Evolutionary conservation across 2,329 filamentous ascomycete species (phyloP).

Genomic region (Exserohilum turcica): DNA sequence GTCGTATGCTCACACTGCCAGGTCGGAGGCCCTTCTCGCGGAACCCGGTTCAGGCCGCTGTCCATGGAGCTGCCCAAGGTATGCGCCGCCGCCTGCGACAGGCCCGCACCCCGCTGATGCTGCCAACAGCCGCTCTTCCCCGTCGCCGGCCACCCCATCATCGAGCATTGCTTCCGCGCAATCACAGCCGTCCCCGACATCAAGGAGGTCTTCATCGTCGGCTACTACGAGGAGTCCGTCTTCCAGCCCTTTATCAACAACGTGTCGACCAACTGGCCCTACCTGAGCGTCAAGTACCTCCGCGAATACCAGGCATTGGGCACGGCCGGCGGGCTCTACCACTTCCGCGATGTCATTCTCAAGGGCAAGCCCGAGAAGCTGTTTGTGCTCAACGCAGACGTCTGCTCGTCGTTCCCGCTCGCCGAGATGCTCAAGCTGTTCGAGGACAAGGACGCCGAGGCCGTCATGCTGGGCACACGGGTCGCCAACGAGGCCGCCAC

Average conservation of each 20-base stretch:
- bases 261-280: constrained; percentile 79
- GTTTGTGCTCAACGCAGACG: constrained; percentile 97
- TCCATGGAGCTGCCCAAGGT: constrained; percentile 97
- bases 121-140: constrained; percentile 86
- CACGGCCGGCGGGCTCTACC: constrained; percentile 95
- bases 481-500: constrained; percentile 88
- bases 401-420: constrained; percentile 97
- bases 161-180: constrained; percentile 95
- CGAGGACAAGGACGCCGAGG: constrained; percentile 93
- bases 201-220: constrained; percentile 95
- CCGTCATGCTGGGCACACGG: constrained; percentile 90
- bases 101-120: constrained; percentile 23
- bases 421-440: constrained; percentile 94
- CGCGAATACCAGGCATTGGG: constrained; percentile 96
- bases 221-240: constrained; percentile 96
- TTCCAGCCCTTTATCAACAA: constrained; percentile 99
- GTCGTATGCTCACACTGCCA: constrained; percentile 52
- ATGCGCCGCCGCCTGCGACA: constrained; percentile 32
- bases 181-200: constrained; percentile 89
- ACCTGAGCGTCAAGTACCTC: constrained; percentile 90
- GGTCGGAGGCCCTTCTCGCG: constrained; percentile 94
- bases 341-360: constrained; percentile 98
- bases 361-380: constrained; percentile 93
- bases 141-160: constrained; percentile 96
- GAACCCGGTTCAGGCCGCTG: constrained; percentile 91